Percentiles rank a stretch among this genome's conserved stretches.
Evolutionary conservation across 176 grass and related monocot genomes (phyloP).

Genomic region (Avena insularis): DNA sequence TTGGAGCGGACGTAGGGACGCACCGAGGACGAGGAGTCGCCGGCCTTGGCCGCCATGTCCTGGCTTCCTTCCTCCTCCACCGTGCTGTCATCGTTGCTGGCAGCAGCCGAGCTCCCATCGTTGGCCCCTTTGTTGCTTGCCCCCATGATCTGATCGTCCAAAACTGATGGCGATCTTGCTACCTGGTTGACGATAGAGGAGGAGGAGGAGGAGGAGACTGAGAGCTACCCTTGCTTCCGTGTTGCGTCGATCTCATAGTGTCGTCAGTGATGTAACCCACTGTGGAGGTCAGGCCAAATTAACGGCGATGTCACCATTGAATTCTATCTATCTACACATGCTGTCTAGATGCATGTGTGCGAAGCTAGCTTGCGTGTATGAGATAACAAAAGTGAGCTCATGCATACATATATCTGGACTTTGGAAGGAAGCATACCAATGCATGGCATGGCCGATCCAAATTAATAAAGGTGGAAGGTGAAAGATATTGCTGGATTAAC

Average conservation of each 20-base stretch:
- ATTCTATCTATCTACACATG: conserved; percentile 25
- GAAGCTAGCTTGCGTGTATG: conserved; percentile 8
- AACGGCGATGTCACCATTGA: conserved; percentile 19
- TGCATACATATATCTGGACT: conserved; percentile 14
- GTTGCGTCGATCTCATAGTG: not conserved
- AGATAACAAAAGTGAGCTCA: conserved; percentile 30
- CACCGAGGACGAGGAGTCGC: conserved; percentile 29
- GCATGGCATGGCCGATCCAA: conserved; percentile 28
- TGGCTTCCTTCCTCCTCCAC: conserved; percentile 61
- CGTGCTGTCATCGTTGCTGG: conserved; percentile 56
- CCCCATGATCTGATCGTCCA: conserved; percentile 35
- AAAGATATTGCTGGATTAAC: not conserved
- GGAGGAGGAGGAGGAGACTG: not conserved
- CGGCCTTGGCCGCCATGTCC: not conserved
- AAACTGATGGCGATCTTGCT: not conserved
- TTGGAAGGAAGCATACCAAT: conserved; percentile 23
- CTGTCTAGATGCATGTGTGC: not conserved
- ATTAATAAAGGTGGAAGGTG: conserved; percentile 21
- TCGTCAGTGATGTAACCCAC: conserved; percentile 22
- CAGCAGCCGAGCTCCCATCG: conserved; percentile 53
- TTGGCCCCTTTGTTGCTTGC: not conserved
- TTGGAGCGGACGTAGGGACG: conserved; percentile 73
- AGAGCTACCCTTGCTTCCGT: not conserved
- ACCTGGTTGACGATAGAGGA: not conserved
- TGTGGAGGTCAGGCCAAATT: conserved; percentile 7